Evolutionary conservation across 2,329 filamentous ascomycete species (phyloP).

Genomic region (Xylariaceae sp.): DNA sequence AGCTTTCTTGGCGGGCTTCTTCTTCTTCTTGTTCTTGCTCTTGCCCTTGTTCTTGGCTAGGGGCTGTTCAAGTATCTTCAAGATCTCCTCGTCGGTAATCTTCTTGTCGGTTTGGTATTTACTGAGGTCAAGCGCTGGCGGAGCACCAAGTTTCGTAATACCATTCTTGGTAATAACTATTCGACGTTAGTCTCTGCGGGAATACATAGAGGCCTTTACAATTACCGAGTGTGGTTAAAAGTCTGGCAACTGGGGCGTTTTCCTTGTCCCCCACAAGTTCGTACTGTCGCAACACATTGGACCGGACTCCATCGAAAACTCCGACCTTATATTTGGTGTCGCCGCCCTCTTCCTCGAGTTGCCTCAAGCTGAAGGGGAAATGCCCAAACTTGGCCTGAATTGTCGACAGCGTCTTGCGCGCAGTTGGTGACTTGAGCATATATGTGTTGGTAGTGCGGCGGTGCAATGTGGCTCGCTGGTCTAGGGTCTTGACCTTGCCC

Average conservation of each 20-base stretch:
- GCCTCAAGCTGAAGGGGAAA: constrained; percentile 96
- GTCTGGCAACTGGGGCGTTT: constrained; percentile 71
- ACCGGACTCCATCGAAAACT: constrained; percentile 91
- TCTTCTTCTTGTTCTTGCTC: constrained; percentile 88
- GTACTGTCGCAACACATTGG: constrained; percentile 89
- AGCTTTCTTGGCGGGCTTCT: constrained; percentile 57
- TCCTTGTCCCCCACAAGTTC: constrained; percentile 95
- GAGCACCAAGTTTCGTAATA: constrained; percentile 74
- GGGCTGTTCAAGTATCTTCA: constrained; percentile 89
- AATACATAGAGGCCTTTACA: background rate
- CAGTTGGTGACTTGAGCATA: constrained; percentile 87
- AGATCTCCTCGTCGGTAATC: constrained; percentile 90
- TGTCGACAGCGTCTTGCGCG: constrained; percentile 86
- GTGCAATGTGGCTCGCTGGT: constrained; percentile 85
- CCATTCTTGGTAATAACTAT: constrained; percentile 97
- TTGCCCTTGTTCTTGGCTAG: constrained; percentile 81
- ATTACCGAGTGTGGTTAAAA: constrained; percentile 86
- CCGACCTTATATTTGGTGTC: constrained; percentile 70
- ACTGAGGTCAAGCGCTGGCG: constrained; percentile 67
- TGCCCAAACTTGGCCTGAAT: constrained; percentile 95
- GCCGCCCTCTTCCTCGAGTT: constrained; percentile 92
- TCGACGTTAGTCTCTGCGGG: constrained; percentile 20
- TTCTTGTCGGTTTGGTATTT: constrained; percentile 96
- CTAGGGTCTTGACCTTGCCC: constrained; percentile 90
- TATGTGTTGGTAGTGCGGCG: constrained; percentile 90